Conservation (phyloP, 1,284 basidiomycete species). For the Naganishia sp. region DNA sequence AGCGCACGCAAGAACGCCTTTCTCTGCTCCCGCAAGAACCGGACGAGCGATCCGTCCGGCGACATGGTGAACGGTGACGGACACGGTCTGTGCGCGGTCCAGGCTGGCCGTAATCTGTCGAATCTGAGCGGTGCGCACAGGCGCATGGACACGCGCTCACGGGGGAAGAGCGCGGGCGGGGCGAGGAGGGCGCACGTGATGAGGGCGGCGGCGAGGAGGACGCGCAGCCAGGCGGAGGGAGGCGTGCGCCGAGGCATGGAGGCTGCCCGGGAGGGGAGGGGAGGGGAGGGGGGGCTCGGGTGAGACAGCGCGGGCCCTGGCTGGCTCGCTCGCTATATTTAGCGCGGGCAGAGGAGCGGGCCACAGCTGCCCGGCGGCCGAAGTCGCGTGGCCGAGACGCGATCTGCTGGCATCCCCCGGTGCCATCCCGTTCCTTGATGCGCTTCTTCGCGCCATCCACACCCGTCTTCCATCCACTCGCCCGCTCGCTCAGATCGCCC, state of each 20-base stretch:
- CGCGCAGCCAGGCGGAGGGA: not conserved
- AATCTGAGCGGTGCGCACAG: slow-evolving; percentile 45
- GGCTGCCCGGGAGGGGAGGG: not conserved
- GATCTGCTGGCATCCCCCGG: too few species aligned
- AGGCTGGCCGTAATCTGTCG: not conserved
- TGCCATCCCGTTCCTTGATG: too few species aligned
- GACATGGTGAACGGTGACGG: too few species aligned
- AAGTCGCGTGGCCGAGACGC: not conserved
- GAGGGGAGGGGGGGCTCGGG: not conserved
- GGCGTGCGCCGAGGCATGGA: not conserved
- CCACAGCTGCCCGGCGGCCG: slow-evolving; percentile 5
- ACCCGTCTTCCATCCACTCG: not conserved
- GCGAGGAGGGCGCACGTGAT: slow-evolving; percentile 18
- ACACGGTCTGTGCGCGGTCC: not conserved
- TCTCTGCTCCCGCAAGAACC: slow-evolving; percentile 55
- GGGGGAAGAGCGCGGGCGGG: slow-evolving; percentile 15
- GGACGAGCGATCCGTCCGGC: slow-evolving; percentile 40
- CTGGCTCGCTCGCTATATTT: too few species aligned
- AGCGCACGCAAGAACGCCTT: slow-evolving; percentile 58
- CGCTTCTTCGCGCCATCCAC: too few species aligned
- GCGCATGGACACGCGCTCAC: slow-evolving; percentile 38
- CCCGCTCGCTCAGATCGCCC: not conserved
- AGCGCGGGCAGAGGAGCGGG: not conserved
- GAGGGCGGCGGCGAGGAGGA: slow-evolving; percentile 1
- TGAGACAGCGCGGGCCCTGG: not conserved